These are phyloP conservation scores for Aspergillus bombycis DNA, from an alignment of 2,329 filamentous ascomycete genomes.

Conservation along the genomic window DNA sequence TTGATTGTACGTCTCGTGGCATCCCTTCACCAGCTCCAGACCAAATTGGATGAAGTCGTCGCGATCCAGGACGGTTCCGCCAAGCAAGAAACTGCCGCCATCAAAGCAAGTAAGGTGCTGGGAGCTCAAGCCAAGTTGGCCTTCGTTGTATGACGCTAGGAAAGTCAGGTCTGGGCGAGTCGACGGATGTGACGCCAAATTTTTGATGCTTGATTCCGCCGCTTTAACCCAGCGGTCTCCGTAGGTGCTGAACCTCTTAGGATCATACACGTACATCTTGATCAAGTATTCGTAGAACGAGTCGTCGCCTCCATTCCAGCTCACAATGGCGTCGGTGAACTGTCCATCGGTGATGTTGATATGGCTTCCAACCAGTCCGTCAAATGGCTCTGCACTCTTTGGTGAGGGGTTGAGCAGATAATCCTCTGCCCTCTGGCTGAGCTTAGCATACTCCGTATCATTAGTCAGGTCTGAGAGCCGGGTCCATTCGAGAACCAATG, in stretches of 20 bases:
- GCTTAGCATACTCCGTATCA: conserved; percentile 64
- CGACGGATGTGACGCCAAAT: conserved; percentile 70
- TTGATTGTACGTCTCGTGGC: conserved; percentile 71
- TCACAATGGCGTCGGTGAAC: conserved; percentile 69
- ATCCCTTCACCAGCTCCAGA: conserved; percentile 70
- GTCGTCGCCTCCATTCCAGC: conserved; percentile 77
- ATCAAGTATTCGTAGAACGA: conserved; percentile 89
- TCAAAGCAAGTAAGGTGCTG: conserved; percentile 74
- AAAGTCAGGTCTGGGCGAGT: conserved; percentile 73
- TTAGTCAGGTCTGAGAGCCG: conserved; percentile 75
- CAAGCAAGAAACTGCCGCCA: conserved; percentile 83
- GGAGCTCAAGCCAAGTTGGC: conserved; percentile 39
- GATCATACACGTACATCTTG: conserved; percentile 87
- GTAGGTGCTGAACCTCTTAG: conserved; percentile 64
- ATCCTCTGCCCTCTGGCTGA: conserved; percentile 69
- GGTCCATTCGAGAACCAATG: conserved; percentile 82
- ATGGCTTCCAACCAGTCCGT: conserved; percentile 71
- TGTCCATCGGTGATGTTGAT: conserved; percentile 67
- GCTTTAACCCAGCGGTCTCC: conserved; percentile 75
- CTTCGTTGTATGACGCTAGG: conserved; percentile 42
- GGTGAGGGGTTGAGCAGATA: conserved; percentile 72
- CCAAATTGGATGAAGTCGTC: conserved; percentile 74
- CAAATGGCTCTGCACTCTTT: conserved; percentile 68
- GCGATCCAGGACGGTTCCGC: conserved; percentile 68
- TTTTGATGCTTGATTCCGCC: conserved; percentile 72